Conservation (phyloP, 2,329 filamentous ascomycete genomes). For the Teratosphaeria nubilosa region DNA sequence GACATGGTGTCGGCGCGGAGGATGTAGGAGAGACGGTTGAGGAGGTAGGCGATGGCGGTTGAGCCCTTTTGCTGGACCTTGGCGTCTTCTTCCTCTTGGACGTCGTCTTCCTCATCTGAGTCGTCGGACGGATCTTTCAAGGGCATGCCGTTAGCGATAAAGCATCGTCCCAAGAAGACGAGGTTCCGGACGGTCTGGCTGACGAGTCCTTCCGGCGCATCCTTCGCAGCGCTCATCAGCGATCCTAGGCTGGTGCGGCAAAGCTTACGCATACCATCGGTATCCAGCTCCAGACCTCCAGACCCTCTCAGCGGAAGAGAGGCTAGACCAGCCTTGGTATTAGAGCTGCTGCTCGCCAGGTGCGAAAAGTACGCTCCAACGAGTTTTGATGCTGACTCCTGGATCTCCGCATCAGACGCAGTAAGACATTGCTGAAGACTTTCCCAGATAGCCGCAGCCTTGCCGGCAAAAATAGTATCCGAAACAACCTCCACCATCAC, state of each 20-base stretch:
- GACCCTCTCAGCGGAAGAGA: slow-evolving; percentile 57
- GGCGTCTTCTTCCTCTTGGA: slow-evolving; percentile 27
- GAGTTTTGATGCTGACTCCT: slow-evolving; percentile 64
- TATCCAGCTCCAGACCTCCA: slow-evolving; percentile 57
- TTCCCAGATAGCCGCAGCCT: slow-evolving; percentile 59
- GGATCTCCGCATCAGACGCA: slow-evolving; percentile 61
- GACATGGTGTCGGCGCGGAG: slow-evolving; percentile 61
- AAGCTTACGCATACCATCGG: slow-evolving; percentile 52
- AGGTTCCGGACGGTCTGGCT: slow-evolving; percentile 71
- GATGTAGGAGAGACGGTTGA: slow-evolving; percentile 67
- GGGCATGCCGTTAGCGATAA: slow-evolving; percentile 46
- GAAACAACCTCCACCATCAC: slow-evolving; percentile 60
- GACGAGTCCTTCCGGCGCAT: slow-evolving; percentile 58
- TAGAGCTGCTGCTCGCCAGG: slow-evolving; percentile 55
- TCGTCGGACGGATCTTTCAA: slow-evolving; percentile 39
- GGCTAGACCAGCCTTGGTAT: slow-evolving; percentile 37
- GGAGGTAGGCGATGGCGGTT: slow-evolving; percentile 55
- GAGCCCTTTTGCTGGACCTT: slow-evolving; percentile 11
- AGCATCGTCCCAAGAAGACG: slow-evolving; percentile 64
- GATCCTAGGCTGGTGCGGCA: slow-evolving; percentile 47
- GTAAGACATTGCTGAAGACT: slow-evolving; percentile 54
- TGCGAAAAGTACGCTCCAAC: slow-evolving; percentile 71
- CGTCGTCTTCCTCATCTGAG: slow-evolving; percentile 31
- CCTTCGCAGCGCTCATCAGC: slow-evolving; percentile 52
- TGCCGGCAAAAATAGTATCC: slow-evolving; percentile 49